phyloP scores from a whole-genome alignment of 345 rosid genomes.

The Excoecaria cochinchinensis region DNA sequence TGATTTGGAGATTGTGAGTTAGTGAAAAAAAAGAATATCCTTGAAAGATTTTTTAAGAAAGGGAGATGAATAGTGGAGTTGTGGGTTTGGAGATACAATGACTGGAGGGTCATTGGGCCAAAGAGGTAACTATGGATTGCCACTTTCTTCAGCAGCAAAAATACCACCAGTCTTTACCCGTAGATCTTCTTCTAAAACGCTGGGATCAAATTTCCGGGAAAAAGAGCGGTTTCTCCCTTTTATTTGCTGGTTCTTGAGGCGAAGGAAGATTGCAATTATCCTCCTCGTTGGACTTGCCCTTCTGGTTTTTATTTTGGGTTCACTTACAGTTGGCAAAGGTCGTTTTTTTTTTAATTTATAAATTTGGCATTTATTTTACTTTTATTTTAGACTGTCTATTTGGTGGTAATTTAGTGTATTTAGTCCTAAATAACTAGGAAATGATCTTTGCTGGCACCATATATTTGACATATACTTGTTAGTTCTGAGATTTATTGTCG shows the following conservation, averaged over 20 bases:
- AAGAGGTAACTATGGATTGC: slow-evolving; percentile 65
- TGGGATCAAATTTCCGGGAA: slow-evolving; percentile 54
- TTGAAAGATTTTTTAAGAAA: too few relatives aligned
- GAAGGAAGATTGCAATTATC: slow-evolving; percentile 66
- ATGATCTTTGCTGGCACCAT: background rate
- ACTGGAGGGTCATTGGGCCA: slow-evolving; percentile 67
- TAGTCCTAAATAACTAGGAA: background rate
- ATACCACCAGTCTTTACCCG: slow-evolving; percentile 27
- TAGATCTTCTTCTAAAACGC: slow-evolving; percentile 45
- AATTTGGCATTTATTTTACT: background rate
- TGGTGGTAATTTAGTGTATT: background rate
- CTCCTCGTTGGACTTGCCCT: slow-evolving; percentile 60
- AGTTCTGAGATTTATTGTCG: background rate
- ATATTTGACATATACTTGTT: background rate
- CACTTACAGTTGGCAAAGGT: slow-evolving; percentile 70
- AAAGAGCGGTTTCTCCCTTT: slow-evolving; percentile 58
- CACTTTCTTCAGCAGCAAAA: slow-evolving; percentile 31
- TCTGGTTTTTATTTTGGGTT: slow-evolving; percentile 69
- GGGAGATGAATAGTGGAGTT: slow-evolving; percentile 12
- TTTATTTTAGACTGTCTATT: background rate
- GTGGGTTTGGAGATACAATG: slow-evolving; percentile 62
- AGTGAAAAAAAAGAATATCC: background rate
- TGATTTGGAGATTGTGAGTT: background rate
- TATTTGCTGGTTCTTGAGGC: slow-evolving; percentile 52
- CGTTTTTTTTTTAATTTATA: slow-evolving; percentile 4